Base-by-base conservation (phyloP, 1,139 yeast genomes). In the Blastobotrys ciferrii region DNA sequence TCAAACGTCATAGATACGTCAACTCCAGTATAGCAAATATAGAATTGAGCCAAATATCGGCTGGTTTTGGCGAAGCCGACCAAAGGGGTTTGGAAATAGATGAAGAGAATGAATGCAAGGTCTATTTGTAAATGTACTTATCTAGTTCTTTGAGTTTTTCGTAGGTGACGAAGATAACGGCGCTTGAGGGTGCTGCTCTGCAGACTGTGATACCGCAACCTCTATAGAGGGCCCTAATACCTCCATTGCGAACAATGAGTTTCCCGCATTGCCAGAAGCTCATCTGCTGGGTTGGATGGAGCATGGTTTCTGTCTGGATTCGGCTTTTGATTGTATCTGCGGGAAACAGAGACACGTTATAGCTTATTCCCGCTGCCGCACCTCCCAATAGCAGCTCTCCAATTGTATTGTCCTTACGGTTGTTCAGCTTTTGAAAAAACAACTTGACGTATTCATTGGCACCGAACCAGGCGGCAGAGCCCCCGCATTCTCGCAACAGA, bases 401-500 rank as follows among this genome's bases (percentile, higher is more conserved):
- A 7, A 80, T 75, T 11, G 78, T 71, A 32, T 55, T 55, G 4
- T 49, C 40, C 33, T 52, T 51, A 12, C 49, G 46, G 20, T 57
- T 53, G 1, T 65, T 53, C 18, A 59, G 60, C 3, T 62, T 59
- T 18, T 57, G 56, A 46, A 83, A 71, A 25, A 65, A 57, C 3
- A 66, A 66, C 37, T 75, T 71, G 37, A 79, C 69, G 44, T 74
- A 69, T 63, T 88, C 96, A 64, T 88, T 88, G 31, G 92, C 80
- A 0, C 96, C 94, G 68, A 91, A 91, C 97, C 97, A 91, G 2
- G 92, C 82, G 2, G 95, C 87, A 1, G 96, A 87, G 4, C 98
- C 98, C 20, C 89, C 83, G 33, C 87, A 77, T 65, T 91, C 98
- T 59, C 98, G 76, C 2, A 87, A 56, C 49, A 88, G 69, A 0